Conservation (phyloP, 371 early-diverging fungal species). For the Syncephalis fuscata region DNA sequence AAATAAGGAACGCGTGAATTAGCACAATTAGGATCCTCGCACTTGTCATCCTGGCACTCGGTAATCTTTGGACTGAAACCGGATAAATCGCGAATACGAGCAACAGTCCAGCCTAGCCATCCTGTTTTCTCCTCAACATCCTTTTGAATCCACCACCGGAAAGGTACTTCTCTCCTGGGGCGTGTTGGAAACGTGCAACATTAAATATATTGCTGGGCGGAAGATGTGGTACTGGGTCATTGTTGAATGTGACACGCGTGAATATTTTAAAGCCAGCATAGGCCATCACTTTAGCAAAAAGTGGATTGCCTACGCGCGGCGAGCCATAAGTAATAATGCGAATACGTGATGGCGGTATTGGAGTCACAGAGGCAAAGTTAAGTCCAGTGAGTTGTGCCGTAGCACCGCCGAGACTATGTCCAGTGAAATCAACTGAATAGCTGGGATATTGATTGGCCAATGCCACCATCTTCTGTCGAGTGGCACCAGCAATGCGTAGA, state of each 20-base stretch:
- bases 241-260: background rate
- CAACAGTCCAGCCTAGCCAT: too few species aligned
- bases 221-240: background rate
- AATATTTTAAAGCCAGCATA: background rate
- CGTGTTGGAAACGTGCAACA: too few species aligned
- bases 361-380: background rate
- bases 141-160: too few species aligned
- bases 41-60: too few species aligned
- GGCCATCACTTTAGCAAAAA: background rate
- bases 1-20: too few species aligned
- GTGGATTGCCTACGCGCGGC: conserved; percentile 1
- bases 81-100: too few species aligned
- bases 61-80: too few species aligned
- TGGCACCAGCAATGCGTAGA: background rate
- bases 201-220: background rate
- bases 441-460: background rate
- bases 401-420: conserved; percentile 2
- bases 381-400: background rate
- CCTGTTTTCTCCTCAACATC: too few species aligned
- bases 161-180: too few species aligned
- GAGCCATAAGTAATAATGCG: conserved; percentile 1
- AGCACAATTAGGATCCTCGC: too few species aligned
- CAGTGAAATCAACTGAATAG: background rate
- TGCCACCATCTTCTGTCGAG: background rate
- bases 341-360: background rate